Conservation (phyloP, 2,329 filamentous ascomycete genomes). For the Phialophora macrospora region DNA sequence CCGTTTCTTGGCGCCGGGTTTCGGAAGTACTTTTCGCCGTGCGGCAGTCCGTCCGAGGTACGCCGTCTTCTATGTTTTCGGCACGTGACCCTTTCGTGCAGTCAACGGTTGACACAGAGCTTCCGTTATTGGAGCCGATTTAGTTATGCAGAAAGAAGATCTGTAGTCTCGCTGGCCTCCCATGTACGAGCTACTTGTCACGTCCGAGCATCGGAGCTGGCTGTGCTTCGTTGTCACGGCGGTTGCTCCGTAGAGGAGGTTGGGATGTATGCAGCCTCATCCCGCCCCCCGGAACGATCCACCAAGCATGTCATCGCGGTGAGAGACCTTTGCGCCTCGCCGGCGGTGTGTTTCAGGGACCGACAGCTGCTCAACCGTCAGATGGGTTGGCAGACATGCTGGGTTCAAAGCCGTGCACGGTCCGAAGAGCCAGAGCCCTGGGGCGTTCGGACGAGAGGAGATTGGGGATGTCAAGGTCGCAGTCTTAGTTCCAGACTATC, state of each 20-base stretch:
- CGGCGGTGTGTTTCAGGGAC: slow-evolving; percentile 13
- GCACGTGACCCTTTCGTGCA: background rate
- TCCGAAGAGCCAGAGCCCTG: slow-evolving; percentile 6
- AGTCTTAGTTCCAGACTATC: background rate
- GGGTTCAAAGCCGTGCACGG: background rate
- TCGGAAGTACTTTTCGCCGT: slow-evolving; percentile 9
- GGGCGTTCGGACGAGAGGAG: slow-evolving; percentile 30
- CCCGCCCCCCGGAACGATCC: background rate
- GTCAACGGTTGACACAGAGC: background rate
- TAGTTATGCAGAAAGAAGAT: background rate
- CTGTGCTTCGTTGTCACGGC: background rate
- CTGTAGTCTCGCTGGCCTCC: background rate
- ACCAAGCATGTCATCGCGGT: background rate
- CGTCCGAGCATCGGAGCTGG: background rate
- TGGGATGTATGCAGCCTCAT: background rate
- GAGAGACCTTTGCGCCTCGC: background rate
- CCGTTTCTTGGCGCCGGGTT: background rate
- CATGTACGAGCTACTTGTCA: background rate
- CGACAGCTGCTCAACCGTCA: no score
- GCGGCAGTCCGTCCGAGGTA: no score
- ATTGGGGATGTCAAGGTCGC: slow-evolving; percentile 17
- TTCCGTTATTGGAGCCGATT: background rate
- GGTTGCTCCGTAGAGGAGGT: background rate
- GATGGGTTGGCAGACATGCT: background rate
- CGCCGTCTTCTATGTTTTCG: background rate